Evolutionary conservation across 2,329 filamentous ascomycete species (phyloP), one percentile per base, ranked within the genome.

Genomic region (Aspergillus sp.): DNA sequence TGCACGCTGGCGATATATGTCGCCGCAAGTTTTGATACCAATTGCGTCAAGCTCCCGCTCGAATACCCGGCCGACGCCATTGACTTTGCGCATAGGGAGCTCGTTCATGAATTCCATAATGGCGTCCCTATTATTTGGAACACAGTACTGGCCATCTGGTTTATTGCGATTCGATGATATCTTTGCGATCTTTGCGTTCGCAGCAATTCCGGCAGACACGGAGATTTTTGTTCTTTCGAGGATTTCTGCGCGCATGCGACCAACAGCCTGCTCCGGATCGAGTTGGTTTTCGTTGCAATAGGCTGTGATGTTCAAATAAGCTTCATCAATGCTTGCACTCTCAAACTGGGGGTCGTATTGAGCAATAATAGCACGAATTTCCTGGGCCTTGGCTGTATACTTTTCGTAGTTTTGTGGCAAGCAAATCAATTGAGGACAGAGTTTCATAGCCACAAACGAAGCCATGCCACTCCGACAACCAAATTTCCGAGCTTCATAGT

Each of bases 141-240:
- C 79, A 9, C 84, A 77, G 66, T 89, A 98, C 70, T 98, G 95
- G 0, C 95, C 95, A 66, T 99, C 96, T 0, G 95, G 95, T 70
- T 99, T 99, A 75, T 98, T 97, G 73, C 89, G 86, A 70, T 99
- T 97, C 17, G 91, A 96, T 66, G 90, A 91, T 33, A 99, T 96
- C 75, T 99, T 99, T 31, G 95, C 93, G 14, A 99, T 81, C 70
- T 92, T 93, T 0, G 93, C 88, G 72, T 99, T 99, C 1, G 91
- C 90, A 1, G 92, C 93, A 59, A 99, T 96, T 0, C 95, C 95
- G 0, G 93, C 95, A 15, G 93, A 97, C 3, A 99, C 88, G 0
- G 93, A 97, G 56, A 99, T 88, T 40, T 88, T 86, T 0, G 91
- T 89, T 67, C 84, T 87, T 59, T 90, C 84, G 39, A 89, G 81